Conservation (phyloP, 371 early-diverging fungal genomes). For the Mucor saturninus region DNA sequence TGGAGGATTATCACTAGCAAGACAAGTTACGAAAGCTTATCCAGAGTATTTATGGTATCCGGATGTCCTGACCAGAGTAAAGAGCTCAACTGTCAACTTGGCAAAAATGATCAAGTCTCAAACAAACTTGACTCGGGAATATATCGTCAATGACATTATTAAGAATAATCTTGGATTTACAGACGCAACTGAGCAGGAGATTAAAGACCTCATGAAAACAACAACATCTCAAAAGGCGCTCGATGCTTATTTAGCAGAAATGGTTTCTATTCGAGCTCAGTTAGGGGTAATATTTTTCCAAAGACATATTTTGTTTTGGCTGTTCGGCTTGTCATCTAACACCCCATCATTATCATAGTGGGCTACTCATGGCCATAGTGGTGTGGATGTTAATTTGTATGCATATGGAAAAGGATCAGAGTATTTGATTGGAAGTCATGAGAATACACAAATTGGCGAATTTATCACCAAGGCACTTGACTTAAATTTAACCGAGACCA, state of each 20-base stretch:
- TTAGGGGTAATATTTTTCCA: slow-evolving; percentile 56
- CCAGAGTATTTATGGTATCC: slow-evolving; percentile 92
- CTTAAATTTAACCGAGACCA: slow-evolving; percentile 68
- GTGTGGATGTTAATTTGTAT: slow-evolving; percentile 94
- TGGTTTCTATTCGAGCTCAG: slow-evolving; percentile 74
- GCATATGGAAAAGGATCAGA: slow-evolving; percentile 66
- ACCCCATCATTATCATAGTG: slow-evolving; percentile 51
- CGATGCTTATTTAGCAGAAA: slow-evolving; percentile 64
- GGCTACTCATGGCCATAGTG: slow-evolving; percentile 93
- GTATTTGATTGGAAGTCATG: slow-evolving; percentile 67
- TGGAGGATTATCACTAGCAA: slow-evolving; percentile 85
- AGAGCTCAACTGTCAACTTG: slow-evolving; percentile 67
- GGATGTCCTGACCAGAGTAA: slow-evolving; percentile 67
- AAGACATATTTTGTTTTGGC: neutral
- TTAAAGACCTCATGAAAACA: slow-evolving; percentile 48
- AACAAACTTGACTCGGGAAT: slow-evolving; percentile 22
- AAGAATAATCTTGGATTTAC: slow-evolving; percentile 66
- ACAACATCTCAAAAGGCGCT: slow-evolving; percentile 27
- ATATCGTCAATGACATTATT: slow-evolving; percentile 56
- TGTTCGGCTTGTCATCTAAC: neutral
- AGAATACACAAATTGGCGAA: slow-evolving; percentile 88
- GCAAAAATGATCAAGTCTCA: slow-evolving; percentile 37
- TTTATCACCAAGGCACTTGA: slow-evolving; percentile 70
- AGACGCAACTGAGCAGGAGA: slow-evolving; percentile 71
- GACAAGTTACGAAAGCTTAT: slow-evolving; percentile 66